Evolutionary conservation across 176 grass and related monocot species (phyloP).

Genomic region (Zizania latifolia): DNA sequence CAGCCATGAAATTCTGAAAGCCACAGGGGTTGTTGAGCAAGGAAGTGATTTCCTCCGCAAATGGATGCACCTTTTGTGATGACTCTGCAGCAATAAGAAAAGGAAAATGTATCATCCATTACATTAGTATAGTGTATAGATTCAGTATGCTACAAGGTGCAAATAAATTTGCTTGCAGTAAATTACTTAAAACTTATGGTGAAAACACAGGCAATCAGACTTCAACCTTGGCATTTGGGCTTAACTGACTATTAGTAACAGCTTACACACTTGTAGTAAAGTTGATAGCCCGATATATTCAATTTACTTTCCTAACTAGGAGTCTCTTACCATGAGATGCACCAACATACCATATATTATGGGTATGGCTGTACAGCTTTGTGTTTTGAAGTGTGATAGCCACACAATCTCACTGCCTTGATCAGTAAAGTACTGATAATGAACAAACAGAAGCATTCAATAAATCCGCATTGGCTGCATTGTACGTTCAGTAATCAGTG

Average conservation of each 20-base stretch:
- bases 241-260: not conserved
- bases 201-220: slow-evolving; percentile 9
- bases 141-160: not conserved
- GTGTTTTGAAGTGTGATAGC: not conserved
- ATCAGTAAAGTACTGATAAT: not conserved
- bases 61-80: slow-evolving; percentile 61
- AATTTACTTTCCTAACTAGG: not conserved
- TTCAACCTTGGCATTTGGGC: not conserved
- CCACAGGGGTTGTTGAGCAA: slow-evolving; percentile 50
- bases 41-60: slow-evolving; percentile 63
- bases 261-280: not conserved
- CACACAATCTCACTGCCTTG: not conserved
- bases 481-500: slow-evolving; percentile 9
- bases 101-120: not conserved
- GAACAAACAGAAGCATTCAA: slow-evolving; percentile 2
- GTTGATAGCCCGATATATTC: not conserved
- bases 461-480: not conserved
- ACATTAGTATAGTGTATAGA: not conserved
- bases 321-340: not conserved
- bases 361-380: not conserved
- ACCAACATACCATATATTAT: slow-evolving; percentile 3
- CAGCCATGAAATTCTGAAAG: slow-evolving; percentile 30
- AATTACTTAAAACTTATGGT: not conserved
- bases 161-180: not conserved
- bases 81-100: slow-evolving; percentile 43